Evolutionary conservation across 192 early-diverging fungal species (phyloP), one percentile per base, ranked within the genome.

Genomic region (Backusella morwellensis): DNA sequence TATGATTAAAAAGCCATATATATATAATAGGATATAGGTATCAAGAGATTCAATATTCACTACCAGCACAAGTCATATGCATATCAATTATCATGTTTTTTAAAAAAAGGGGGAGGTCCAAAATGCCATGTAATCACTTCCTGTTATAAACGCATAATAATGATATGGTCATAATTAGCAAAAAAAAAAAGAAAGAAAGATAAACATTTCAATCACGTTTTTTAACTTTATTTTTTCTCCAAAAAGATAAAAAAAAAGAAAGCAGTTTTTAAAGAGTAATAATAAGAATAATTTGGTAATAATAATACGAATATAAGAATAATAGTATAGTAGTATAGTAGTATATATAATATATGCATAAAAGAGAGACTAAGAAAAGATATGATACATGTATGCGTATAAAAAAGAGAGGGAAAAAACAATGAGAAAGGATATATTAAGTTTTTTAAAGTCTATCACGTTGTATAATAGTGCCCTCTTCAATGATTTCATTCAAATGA

Each of bases 391-490:
- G 21, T 63, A 63, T 63, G 23, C 4, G 56, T 63, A 63, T 26
- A 63, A 29, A 63, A 59, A 63, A 63, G 8, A 29, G 12, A 29
- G 19, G 47, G 19, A n/a, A 50, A 50, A 50, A 50, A n/a, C 4
- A 50, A 50, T 17, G 47, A 50, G 47, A 50, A 50, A 50, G 47
- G 47, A 50, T 50, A 63, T 29, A 29, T 29, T 23, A 63, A 29
- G 23, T 23, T 63, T 63, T 63, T 63, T 63, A 56, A 56, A 56
- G 54, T 21, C 54, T 56, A 56, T 56, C 54, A 56, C 54, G 54
- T 26, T 56, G 54, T 56, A 56, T 56, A 23, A 56, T 21, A 21
- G 54, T 56, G 19, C 54, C 54, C 21, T 56, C 54, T 56, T 56
- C 54, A 56, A 56, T 56, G 21, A 56, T 56, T 26, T 56, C 54